These are phyloP conservation scores for Anethum foeniculum DNA, from an alignment of 140 eudicot genomes.

Conservation along the genomic window DNA sequence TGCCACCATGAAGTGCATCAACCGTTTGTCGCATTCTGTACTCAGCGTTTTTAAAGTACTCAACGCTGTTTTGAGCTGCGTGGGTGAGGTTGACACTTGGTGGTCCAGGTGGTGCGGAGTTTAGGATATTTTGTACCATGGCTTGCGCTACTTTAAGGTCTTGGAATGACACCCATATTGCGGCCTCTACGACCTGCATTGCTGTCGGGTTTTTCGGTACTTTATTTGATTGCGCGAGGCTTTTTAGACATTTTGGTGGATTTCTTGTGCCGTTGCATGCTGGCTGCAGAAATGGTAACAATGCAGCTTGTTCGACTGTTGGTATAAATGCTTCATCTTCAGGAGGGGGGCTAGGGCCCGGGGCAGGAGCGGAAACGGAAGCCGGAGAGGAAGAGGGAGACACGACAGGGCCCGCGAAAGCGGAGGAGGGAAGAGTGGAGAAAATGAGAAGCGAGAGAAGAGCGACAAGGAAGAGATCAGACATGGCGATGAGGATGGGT, in stretches of 20 bases:
- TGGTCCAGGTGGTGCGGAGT: conserved; percentile 14
- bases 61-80: conserved; percentile 45
- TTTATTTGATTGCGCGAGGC: conserved; percentile 11
- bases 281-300: conserved; percentile 22
- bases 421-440: conserved; percentile 21
- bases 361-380: conserved; percentile 8
- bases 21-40: conserved; percentile 24
- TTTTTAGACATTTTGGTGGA: conserved; percentile 27
- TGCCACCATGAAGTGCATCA: conserved; percentile 35
- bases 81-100: conserved; percentile 23
- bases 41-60: conserved; percentile 19
- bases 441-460: conserved; percentile 18
- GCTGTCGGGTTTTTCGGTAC: conserved; percentile 13
- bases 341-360: too few relatives aligned
- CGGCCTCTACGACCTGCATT: conserved; percentile 26
- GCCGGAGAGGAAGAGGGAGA: not conserved
- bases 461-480: conserved; percentile 15
- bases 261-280: conserved; percentile 33
- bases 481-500: conserved; percentile 20
- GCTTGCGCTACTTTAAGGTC: conserved; percentile 30
- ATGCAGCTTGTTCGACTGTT: not conserved
- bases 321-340: too few relatives aligned
- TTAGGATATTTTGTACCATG: conserved; percentile 31
- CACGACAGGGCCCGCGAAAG: not conserved
- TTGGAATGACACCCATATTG: conserved; percentile 24